Base-by-base conservation (phyloP, 139 green algal genomes). In the Edaphochlamys debaryana region DNA sequence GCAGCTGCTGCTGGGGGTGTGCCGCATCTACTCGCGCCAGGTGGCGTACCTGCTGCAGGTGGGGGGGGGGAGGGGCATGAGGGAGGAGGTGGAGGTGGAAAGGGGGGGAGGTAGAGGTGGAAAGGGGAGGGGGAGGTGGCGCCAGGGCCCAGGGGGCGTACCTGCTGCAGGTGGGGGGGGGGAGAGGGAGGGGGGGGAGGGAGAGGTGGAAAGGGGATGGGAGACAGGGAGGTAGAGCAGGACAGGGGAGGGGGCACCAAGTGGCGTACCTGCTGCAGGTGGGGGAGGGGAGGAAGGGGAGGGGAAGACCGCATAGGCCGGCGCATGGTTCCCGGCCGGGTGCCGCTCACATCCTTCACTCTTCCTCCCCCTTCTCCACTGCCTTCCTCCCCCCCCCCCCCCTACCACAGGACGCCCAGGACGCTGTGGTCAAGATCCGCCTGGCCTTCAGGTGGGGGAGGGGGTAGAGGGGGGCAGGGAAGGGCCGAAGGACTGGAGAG, bases 1-100 rank as follows among this genome's bases (percentile, higher is more conserved):
- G 1, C 97, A 99, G 81, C 91, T 99, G 85, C 94, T 99, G 69
- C 89, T 99, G 41, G 97, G 97, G 34, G 92, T 99, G 13, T 96
- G 98, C 42, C 89, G 95, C 41, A 95, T 99, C 52, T 98, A 99
- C 90, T 80, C 86, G 19, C 86, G 92, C 20, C 98, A 99, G 86
- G 92, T 99, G 2, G 66, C 72, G 42, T 97, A 93, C 72, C 80
- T 92, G 38, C 74, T 88, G 15, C 84, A 91, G 83, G 87, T 88
- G 52, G 2, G 79, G 30, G 30, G 40, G 58, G 32, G 58, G 11
- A 34, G 23, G 20, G 4, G 23, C 48, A 13, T 13, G 30, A 13
- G 63, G 34, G 4, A 38, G 34, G 34, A 19, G 2, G n/a, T 42
- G 5, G 20, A 19, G 6, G 63, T 9, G 32, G 27, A 2, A 41